Evolutionary conservation across 257 asterid genomes (phyloP), one percentile per base, ranked within the genome.

Genomic region (Ilex aquifolium): DNA sequence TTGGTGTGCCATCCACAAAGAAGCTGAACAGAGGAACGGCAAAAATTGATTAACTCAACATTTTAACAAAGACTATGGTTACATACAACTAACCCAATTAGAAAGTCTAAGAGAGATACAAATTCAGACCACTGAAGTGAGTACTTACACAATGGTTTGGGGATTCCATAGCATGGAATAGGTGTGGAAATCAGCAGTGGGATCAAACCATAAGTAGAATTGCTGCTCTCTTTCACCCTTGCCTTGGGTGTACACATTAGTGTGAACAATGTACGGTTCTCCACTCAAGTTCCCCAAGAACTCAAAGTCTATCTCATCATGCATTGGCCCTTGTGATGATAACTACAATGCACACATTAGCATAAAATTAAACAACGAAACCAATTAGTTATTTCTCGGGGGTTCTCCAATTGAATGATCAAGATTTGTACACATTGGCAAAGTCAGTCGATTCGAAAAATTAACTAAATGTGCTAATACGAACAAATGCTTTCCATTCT

Each of bases 111-210:
- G 48, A 42, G 48, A 11, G 1, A 11, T 42, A 6, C 12, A 6
- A 11, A 6, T 42, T 11, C 48, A 42, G 12, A 7, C 1, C 0
- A 6, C 0, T 42, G 48, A 21, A 11, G 48, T 42, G 10, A 6
- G 51, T 12, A 16, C 74, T 73, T 72, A 84, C 90, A 87, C 62
- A 52, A 85, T 53, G 9, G 80, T 72, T 15, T 66, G 82, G 15
- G 93, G 88, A 61, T 63, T 76, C 90, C 95, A 85, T 0, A 68
- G 68, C 17, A 85, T 36, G 0, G 88, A 72, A 42, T 73, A 85
- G 0, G 81, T 77, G 27, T 21, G 27, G 27, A 21, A 21, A 21
- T 21, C 27, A 21, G 27, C 27, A 21, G 27, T 1, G 27, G 60
- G 69, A 3, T 65, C 69, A 17, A 65, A 65, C 69, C 69, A 65